phyloP scores from a whole-genome alignment of 2,329 filamentous ascomycete species.

The Emmonsia crescens region DNA sequence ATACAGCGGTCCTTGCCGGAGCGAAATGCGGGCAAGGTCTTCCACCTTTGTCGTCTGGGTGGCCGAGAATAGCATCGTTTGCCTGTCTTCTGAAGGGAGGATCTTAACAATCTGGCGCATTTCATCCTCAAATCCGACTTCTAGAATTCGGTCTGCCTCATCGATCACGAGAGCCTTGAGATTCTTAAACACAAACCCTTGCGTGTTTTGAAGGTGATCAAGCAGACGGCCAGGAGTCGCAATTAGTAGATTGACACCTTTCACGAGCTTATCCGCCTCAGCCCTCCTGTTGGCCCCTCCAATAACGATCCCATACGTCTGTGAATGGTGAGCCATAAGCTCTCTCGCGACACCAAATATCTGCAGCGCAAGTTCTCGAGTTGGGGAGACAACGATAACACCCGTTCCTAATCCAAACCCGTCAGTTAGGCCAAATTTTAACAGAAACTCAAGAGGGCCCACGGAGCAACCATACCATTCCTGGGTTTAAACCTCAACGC shows the following conservation, averaged over 20 bases:
- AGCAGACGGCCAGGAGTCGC: conserved; percentile 86
- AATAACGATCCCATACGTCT: conserved; percentile 91
- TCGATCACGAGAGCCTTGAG: conserved; percentile 87
- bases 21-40: conserved; percentile 85
- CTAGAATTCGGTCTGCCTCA: conserved; percentile 90
- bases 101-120: conserved; percentile 96
- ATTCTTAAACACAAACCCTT: conserved; percentile 84
- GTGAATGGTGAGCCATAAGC: conserved; percentile 87
- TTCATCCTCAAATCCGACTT: conserved; percentile 97
- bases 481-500: conserved; percentile 87
- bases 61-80: conserved; percentile 97
- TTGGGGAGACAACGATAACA: conserved; percentile 85
- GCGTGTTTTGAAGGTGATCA: conserved; percentile 88
- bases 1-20: conserved; percentile 82
- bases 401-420: conserved; percentile 49
- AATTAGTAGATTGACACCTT: conserved; percentile 90
- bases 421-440: not conserved
- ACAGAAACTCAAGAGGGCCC: not conserved
- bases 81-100: conserved; percentile 70
- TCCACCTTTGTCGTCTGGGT: conserved; percentile 98
- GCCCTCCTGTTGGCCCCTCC: conserved; percentile 84
- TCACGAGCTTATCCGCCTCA: conserved; percentile 85
- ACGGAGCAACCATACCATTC: conserved; percentile 47
- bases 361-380: conserved; percentile 84
- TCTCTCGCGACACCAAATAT: conserved; percentile 93